Evolutionary conservation across 495 filamentous ascomycete species (phyloP).

Genomic region (Tuber calosporum): DNA sequence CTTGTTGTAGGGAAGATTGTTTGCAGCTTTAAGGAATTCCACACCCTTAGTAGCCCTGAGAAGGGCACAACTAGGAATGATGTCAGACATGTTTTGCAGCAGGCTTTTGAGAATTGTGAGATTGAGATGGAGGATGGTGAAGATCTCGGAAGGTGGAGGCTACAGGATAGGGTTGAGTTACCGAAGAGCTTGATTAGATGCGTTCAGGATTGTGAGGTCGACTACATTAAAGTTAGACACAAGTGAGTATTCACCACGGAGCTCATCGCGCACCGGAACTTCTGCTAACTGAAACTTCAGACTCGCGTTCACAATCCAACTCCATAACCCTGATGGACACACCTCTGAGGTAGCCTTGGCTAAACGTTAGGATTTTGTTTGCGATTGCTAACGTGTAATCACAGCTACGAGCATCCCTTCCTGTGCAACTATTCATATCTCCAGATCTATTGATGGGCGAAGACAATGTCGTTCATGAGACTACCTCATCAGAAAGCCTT

Average conservation of each 20-base stretch:
- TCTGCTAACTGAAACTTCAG: conserved; percentile 17
- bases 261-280: neutral
- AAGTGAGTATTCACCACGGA: conserved; percentile 45
- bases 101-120: conserved; percentile 56
- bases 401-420: conserved; percentile 73
- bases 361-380: neutral
- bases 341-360: conserved; percentile 62
- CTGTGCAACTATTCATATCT: conserved; percentile 86
- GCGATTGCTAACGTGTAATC: conserved; percentile 4
- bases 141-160: conserved; percentile 60
- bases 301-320: conserved; percentile 71
- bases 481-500: conserved; percentile 45
- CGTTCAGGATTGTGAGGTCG: conserved; percentile 74
- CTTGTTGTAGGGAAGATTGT: conserved; percentile 69
- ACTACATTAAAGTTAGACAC: conserved; percentile 79
- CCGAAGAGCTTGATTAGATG: conserved; percentile 71
- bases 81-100: conserved; percentile 55
- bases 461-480: conserved; percentile 56
- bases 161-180: conserved; percentile 60
- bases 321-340: conserved; percentile 91
- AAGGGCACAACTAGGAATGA: conserved; percentile 53
- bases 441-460: conserved; percentile 79
- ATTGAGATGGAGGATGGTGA: conserved; percentile 59
- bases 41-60: conserved; percentile 58
- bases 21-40: conserved; percentile 66